Percentiles rank a stretch among this genome's conserved stretches.
phyloP scores from a whole-genome alignment of 257 asterid species.

The Plectranthus barbatus region DNA sequence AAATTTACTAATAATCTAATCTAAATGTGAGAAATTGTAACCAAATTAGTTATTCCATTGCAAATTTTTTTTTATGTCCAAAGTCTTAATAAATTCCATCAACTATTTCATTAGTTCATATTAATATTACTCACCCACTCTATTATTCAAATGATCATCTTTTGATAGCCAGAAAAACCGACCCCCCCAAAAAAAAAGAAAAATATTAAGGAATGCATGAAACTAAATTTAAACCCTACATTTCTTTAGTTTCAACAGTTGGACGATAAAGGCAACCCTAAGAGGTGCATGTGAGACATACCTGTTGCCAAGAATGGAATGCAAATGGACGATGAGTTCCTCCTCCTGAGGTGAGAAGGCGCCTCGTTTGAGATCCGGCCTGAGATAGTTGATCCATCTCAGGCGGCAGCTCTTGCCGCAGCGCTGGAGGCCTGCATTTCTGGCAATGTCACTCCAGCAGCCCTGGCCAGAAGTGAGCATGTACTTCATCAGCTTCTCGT shows the following conservation, averaged over 20 bases:
- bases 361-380: conserved; percentile 85
- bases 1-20: no score
- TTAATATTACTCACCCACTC: not conserved
- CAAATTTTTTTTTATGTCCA: no score
- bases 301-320: conserved; percentile 91
- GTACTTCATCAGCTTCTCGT: conserved; percentile 67
- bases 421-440: conserved; percentile 67
- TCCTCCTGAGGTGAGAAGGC: conserved; percentile 83
- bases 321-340: conserved; percentile 62
- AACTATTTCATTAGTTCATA: not conserved
- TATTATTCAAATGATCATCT: not conserved
- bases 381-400: conserved; percentile 72
- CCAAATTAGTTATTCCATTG: no score
- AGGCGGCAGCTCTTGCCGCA: conserved; percentile 87
- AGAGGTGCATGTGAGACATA: not conserved
- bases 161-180: not conserved
- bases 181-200: no score
- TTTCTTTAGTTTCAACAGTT: no score
- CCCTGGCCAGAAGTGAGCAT: conserved; percentile 78
- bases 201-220: not conserved
- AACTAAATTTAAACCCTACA: no score
- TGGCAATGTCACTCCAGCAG: conserved; percentile 84
- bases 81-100: no score
- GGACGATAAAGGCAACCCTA: not conserved
- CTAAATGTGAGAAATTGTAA: no score